Base-by-base conservation (phyloP, 164 flowering plant genomes). In the Tetrastigma voinierianum region DNA sequence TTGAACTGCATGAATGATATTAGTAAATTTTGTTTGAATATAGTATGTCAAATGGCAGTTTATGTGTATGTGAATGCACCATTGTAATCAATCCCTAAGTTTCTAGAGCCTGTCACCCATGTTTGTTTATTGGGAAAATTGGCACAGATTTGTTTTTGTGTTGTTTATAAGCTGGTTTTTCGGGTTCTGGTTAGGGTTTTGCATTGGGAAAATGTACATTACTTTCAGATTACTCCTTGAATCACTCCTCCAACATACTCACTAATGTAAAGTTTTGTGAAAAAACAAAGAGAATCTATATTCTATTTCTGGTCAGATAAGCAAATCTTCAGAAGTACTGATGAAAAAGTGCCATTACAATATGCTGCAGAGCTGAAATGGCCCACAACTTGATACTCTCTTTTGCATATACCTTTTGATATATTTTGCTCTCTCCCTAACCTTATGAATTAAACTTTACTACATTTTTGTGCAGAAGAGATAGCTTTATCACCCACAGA, bases 401-500 rank as follows among this genome's bases (percentile, higher is more conserved):
- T 58, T 67, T 40, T 17, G 21, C 46, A 40, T 24, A 58, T 25
- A n/a, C 63, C 59, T 67, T 67, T 57, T 67, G 63, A 13, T 49
- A 49, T n/a, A 15, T 49, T 49, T 49, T 49, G 8, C 16, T 14
- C 52, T 4, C 15, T 5, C 52, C 40, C 40, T 32, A 32, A 32
- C 40, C 40, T 32, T 3, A 32, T n/a, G 15, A 49, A 49, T 49
- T 11, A 14, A 49, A n/a, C 52, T 12, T 17, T 18, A 46, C 17
- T 66, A 44, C 14, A 45, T 21, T 48, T 65, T 46, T 10, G 9
- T 65, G 73, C 84, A 87, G 91, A 71, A 77, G 84, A 68, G 92
- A 87, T 59, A 87, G 92, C 72, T 87, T 87, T 59, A 82, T 87
- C 51, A 84, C 92, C 58, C 92, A 87, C 77, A 83, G 92, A 57